Base-by-base conservation (phyloP, 495 filamentous ascomycete genomes). In the Penicillium riverlandense region DNA sequence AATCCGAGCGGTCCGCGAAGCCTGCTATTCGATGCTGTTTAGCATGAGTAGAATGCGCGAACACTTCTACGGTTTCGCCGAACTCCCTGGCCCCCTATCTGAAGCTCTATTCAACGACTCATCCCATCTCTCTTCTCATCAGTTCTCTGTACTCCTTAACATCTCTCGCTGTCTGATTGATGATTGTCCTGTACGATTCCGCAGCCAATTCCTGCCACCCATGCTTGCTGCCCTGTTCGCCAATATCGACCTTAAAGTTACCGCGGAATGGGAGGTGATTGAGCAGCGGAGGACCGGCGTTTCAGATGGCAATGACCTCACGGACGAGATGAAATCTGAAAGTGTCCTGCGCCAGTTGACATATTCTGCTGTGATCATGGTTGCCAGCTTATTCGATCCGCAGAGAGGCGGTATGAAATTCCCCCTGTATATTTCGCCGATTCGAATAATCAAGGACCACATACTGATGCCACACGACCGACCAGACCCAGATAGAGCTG, bases 251-350 rank as follows among this genome's bases (percentile, higher is more conserved):
- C 66, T 68, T 10, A 96, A 96, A 61, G 84, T 96, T 45, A 88
- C 75, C 37, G 71, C 75, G 0, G 92, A 96, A 57, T 99, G 92
- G 92, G 74, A 77, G 33, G 54, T 65, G 7, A 73, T 83, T 40
- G 78, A 84, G 44, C 79, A 78, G 50, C 77, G 84, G 16, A 77
- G 77, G 47, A 71, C 79, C 28, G 79, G 78, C 8, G 75, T 76
- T 1, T 79, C 84, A 12, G 80, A 82, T 35, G 79, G 77, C 37
- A 22, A 22, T 22, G 75, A 84, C 53, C 70, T 99, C 31, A 84
- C 85, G 1, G 86, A 95, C 50, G 94, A 99, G 69, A 99, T 99
- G 92, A 95, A 95, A 65, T 83, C 87, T 13, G 92, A 99, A 59
- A 96, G 91, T 61, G 92, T 97, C 22, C 71, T 99, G 29, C 80